A percentile compares a stretch with the other conserved stretches of the same genome.
These are phyloP conservation scores for Plantago lanceolata DNA, from an alignment of 305 asterid species.

Conservation along the genomic window DNA sequence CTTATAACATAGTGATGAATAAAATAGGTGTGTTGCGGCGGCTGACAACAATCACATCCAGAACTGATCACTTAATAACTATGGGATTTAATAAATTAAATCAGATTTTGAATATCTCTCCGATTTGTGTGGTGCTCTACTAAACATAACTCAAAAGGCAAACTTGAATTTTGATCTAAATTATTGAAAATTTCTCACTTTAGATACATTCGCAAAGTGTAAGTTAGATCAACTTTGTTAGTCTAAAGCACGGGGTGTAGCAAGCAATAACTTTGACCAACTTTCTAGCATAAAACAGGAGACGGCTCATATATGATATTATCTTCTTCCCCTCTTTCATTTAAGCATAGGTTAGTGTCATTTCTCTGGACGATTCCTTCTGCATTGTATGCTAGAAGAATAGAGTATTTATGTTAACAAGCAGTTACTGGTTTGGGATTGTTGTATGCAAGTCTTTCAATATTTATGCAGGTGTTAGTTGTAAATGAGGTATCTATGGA, in stretches of 20 bases:
- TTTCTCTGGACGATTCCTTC: slow-evolving; percentile 6
- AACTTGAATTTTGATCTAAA: neutral
- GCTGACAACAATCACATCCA: slow-evolving; percentile 4
- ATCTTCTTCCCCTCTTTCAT: neutral
- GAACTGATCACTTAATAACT: neutral
- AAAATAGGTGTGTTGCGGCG: slow-evolving; percentile 8
- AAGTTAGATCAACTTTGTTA: neutral
- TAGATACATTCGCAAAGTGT: neutral
- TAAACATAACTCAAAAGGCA: slow-evolving; percentile 7
- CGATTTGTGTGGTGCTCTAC: neutral
- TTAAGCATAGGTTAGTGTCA: neutral
- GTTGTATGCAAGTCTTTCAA: no score
- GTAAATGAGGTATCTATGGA: neutral
- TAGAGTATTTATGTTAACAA: slow-evolving; percentile 3
- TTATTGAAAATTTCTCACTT: neutral
- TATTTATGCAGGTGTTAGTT: neutral
- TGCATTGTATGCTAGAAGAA: no score
- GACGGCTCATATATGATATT: neutral
- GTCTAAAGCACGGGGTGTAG: slow-evolving; percentile 1
- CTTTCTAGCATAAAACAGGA: slow-evolving; percentile 12
- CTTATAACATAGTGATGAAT: slow-evolving; percentile 7
- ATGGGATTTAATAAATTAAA: slow-evolving; percentile 10
- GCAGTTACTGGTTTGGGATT: neutral
- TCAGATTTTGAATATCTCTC: no score
- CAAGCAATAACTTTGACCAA: slow-evolving; percentile 14